Conservation (phyloP, 192 early-diverging fungal species). For the Backusella tarrabulga region DNA sequence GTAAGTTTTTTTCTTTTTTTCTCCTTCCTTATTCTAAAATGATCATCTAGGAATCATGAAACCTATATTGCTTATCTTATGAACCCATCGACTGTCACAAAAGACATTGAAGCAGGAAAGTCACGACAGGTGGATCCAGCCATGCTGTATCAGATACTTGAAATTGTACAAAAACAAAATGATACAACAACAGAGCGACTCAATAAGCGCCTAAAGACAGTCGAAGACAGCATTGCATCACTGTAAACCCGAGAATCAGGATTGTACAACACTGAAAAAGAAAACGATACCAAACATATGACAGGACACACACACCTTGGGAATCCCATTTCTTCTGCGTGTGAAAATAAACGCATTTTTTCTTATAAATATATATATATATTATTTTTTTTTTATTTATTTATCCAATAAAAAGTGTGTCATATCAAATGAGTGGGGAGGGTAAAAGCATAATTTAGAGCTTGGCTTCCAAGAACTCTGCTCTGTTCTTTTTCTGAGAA, state of each 20-base stretch:
- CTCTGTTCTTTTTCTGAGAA: constrained; percentile 37
- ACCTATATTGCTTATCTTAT: background rate
- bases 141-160: background rate
- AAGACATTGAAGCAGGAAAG: background rate
- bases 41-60: background rate
- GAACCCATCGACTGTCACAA: background rate
- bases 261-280: no score
- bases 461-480: constrained; percentile 35
- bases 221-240: background rate
- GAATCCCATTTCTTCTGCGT: background rate
- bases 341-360: background rate
- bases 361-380: background rate
- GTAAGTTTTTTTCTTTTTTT: background rate
- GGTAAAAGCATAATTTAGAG: constrained; percentile 14
- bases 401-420: background rate
- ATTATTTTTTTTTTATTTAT: background rate
- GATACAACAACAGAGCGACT: background rate
- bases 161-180: background rate
- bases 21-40: background rate
- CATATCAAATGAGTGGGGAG: background rate
- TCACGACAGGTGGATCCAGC: background rate
- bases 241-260: no score
- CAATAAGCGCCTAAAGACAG: background rate
- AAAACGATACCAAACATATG: no score
- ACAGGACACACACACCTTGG: no score